Conservation (phyloP, 345 rosid genomes). For the Corchorus olitorius region DNA sequence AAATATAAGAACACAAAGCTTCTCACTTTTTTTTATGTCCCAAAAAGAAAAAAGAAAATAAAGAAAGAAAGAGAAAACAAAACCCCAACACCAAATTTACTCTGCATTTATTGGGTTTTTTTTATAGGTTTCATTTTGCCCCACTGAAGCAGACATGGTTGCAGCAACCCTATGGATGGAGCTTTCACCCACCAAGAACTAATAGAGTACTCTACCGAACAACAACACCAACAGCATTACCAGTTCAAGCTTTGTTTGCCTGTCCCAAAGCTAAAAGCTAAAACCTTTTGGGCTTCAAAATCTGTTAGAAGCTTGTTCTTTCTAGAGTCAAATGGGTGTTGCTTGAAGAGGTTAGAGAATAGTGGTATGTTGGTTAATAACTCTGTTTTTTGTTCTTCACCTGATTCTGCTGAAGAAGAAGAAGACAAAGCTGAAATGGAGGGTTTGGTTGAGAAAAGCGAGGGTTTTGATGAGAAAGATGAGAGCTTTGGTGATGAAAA, state of each 20-base stretch:
- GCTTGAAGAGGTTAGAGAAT: conserved; percentile 35
- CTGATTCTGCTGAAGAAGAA: conserved; percentile 38
- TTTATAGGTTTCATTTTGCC: conserved; percentile 30
- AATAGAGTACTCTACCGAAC: conserved; percentile 33
- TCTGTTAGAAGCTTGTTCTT: conserved; percentile 36
- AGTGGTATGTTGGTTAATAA: conserved; percentile 50
- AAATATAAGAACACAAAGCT: conserved; percentile 24
- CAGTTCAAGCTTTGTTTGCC: conserved; percentile 46
- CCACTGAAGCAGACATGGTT: conserved; percentile 38
- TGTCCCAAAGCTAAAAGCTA: conserved; percentile 27
- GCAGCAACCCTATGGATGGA: conserved; percentile 44
- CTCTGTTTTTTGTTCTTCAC: conserved; percentile 45
- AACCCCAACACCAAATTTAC: conserved; percentile 8
- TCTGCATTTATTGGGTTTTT: not conserved
- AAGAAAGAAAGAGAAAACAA: not conserved
- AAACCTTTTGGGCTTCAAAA: conserved; percentile 43
- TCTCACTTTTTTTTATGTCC: conserved; percentile 8
- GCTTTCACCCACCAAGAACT: conserved; percentile 51
- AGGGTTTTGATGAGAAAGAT: conserved; percentile 33
- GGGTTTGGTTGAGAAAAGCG: conserved; percentile 40
- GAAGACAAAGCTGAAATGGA: conserved; percentile 42
- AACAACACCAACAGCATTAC: conserved; percentile 27
- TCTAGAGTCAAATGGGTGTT: conserved; percentile 36
- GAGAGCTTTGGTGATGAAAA: conserved; percentile 33
- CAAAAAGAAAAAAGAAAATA: not conserved